A percentile compares a stretch with the other conserved stretches of the same genome.
These are phyloP conservation scores for Phytophthora ramorum DNA, from an alignment of 352 stramenopile species.

Conservation along the genomic window DNA sequence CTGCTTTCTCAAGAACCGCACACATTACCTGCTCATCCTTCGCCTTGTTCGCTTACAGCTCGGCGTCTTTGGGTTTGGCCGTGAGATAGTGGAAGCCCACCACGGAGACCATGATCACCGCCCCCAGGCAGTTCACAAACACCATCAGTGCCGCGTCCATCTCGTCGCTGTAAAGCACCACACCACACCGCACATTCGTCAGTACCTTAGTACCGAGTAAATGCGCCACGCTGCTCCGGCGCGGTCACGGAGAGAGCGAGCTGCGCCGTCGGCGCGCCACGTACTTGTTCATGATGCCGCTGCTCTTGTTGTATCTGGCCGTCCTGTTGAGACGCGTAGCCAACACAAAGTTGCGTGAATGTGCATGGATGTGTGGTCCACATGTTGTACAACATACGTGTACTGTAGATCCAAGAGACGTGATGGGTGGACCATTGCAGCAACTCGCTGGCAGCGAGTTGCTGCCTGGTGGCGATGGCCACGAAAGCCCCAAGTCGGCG, in stretches of 20 bases:
- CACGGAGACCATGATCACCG: constrained; percentile 89
- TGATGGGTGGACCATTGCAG: not conserved
- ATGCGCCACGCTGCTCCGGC: not conserved
- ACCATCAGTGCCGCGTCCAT: constrained; percentile 89
- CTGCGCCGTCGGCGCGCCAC: constrained; percentile 7
- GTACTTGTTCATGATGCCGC: constrained; percentile 56
- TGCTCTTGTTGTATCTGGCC: constrained; percentile 32
- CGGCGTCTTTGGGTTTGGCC: constrained; percentile 79
- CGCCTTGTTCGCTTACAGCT: constrained; percentile 54
- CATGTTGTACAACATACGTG: constrained; percentile 3
- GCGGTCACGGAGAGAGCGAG: not conserved
- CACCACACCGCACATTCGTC: not conserved
- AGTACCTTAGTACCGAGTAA: not conserved
- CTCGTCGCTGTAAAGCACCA: constrained; percentile 62
- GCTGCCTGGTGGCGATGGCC: too few species aligned
- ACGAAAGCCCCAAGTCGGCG: not conserved
- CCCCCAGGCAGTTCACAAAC: constrained; percentile 90
- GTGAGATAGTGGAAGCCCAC: constrained; percentile 92
- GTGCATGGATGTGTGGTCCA: constrained; percentile 8
- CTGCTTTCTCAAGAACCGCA: not conserved
- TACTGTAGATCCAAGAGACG: not conserved
- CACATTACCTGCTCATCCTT: constrained; percentile 11
- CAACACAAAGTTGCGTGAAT: constrained; percentile 5
- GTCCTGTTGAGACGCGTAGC: constrained; percentile 39
- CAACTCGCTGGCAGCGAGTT: not conserved